Base-by-base conservation (phyloP, 2,329 filamentous ascomycete genomes). In the Monilinia laxa region DNA sequence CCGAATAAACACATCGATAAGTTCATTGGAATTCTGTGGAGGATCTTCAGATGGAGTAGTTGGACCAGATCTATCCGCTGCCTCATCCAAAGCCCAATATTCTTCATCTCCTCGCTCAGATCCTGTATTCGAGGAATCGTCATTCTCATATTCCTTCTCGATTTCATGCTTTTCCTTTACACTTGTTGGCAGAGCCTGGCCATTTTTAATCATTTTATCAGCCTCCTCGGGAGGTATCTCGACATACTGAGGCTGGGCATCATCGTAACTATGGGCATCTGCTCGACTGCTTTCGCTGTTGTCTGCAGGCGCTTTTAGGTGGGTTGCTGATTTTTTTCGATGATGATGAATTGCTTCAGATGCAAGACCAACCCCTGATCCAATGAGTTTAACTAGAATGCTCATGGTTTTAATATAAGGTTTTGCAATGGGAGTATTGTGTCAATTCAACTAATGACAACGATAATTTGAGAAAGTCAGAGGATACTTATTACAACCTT, bases 81-180 rank as follows among this genome's bases (percentile, higher is more conserved):
- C 72, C 55, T 75, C 72, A 23, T 75, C 73, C 25, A 75, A 65
- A 35, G 69, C 68, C 73, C 73, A 75, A 51, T 70, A 54, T 54
- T 73, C 71, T 54, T 74, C 73, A 35, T 74, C 72, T 7, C 66
- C 67, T 59, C 72, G 71, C 47, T 70, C 71, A 10, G 70, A 70
- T 9, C 55, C 56, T 6, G 65, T 42, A 56, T 68, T 62, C 9
- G 68, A 67, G 10, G 69, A 66, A 4, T 70, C 65, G 4, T 66
- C 52, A 16, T 65, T 54, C 14, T 63, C 51, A 25, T 69, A 64
- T 11, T 68, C 62, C 16, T 69, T 63, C 9, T 58, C 38, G 18
- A 58, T 23, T 9, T 66, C 40, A n/a, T 68, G 65, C 53, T 64
- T 59, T 12, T 68, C 68, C 20, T 68, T 64, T 2, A 53, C 28